Conservation (phyloP, 2,329 filamentous ascomycete species). For the Furcasterigmium furcatum region DNA sequence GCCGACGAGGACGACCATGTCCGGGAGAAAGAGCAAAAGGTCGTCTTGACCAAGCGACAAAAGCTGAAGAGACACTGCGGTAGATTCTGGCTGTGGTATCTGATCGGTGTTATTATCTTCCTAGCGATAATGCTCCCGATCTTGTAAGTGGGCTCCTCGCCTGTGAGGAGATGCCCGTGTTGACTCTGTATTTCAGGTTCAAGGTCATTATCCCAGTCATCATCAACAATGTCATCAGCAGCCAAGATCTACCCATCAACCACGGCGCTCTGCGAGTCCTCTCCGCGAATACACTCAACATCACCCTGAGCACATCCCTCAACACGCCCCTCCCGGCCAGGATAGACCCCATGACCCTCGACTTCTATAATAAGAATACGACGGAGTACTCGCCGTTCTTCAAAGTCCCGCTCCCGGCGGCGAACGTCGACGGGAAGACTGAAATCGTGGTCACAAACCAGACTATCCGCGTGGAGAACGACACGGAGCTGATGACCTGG, state of each 20-base stretch:
- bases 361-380: slow-evolving; percentile 36
- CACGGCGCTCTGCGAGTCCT: slow-evolving; percentile 29
- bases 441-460: slow-evolving; percentile 28
- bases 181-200: too few relatives aligned
- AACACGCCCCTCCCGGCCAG: slow-evolving; percentile 31
- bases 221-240: slow-evolving; percentile 38
- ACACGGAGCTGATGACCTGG: slow-evolving; percentile 34
- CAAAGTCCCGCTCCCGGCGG: slow-evolving; percentile 21
- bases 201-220: slow-evolving; percentile 41
- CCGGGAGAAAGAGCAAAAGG: not conserved
- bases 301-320: slow-evolving; percentile 32
- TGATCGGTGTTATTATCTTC: slow-evolving; percentile 34
- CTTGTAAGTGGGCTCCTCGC: slow-evolving; percentile 38
- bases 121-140: slow-evolving; percentile 41
- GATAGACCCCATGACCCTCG: slow-evolving; percentile 32
- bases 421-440: slow-evolving; percentile 30
- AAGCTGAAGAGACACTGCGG: slow-evolving; percentile 30
- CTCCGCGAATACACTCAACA: slow-evolving; percentile 25
- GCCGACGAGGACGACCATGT: too few relatives aligned
- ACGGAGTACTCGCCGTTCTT: slow-evolving; percentile 20
- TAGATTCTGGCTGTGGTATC: slow-evolving; percentile 39
- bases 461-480: slow-evolving; percentile 29
- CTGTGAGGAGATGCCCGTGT: too few relatives aligned
- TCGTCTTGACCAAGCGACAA: not conserved
- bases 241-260: slow-evolving; percentile 33